Percentiles rank a stretch among this genome's conserved stretches.
phyloP scores from a whole-genome alignment of 305 asterid species.

The Fraxinus floribunda region DNA sequence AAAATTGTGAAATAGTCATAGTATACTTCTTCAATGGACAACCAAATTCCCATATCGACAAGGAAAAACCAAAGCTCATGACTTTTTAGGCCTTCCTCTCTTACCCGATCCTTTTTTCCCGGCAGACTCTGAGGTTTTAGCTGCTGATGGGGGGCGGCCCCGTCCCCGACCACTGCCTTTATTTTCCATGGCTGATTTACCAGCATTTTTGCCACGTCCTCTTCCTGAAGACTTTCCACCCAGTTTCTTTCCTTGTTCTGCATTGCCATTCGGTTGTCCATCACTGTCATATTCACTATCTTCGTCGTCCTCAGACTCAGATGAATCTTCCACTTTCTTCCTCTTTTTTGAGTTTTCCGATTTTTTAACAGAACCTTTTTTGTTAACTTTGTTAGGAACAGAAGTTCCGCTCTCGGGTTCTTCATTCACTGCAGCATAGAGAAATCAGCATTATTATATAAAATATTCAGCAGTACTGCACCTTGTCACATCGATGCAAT shows the following conservation, averaged over 20 bases:
- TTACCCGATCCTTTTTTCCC: slow-evolving; percentile 50
- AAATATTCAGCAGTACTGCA: not conserved
- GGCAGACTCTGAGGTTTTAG: slow-evolving; percentile 32
- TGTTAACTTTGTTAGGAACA: slow-evolving; percentile 38
- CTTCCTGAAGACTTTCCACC: slow-evolving; percentile 41
- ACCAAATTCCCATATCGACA: slow-evolving; percentile 13
- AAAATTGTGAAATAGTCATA: not conserved
- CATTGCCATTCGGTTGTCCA: slow-evolving; percentile 52
- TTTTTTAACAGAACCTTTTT: slow-evolving; percentile 41
- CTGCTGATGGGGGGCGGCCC: slow-evolving; percentile 57
- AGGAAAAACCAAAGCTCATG: slow-evolving; percentile 27
- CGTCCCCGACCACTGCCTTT: slow-evolving; percentile 66
- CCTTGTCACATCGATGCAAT: not conserved
- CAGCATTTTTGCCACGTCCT: slow-evolving; percentile 58
- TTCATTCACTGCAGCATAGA: slow-evolving; percentile 44
- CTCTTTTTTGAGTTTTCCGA: slow-evolving; percentile 59
- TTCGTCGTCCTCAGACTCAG: slow-evolving; percentile 63
- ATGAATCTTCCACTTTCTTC: slow-evolving; percentile 55
- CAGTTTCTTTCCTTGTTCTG: slow-evolving; percentile 20
- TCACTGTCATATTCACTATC: slow-evolving; percentile 43
- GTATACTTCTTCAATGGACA: slow-evolving; percentile 21
- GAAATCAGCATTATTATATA: slow-evolving; percentile 13
- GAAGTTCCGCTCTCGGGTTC: slow-evolving; percentile 36
- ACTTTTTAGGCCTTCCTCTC: slow-evolving; percentile 75
- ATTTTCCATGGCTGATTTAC: slow-evolving; percentile 35